A percentile compares a stretch with the other conserved stretches of the same genome.
Evolutionary conservation across 441 rosid species (phyloP).

Genomic region (Adansonia madagascariensis): DNA sequence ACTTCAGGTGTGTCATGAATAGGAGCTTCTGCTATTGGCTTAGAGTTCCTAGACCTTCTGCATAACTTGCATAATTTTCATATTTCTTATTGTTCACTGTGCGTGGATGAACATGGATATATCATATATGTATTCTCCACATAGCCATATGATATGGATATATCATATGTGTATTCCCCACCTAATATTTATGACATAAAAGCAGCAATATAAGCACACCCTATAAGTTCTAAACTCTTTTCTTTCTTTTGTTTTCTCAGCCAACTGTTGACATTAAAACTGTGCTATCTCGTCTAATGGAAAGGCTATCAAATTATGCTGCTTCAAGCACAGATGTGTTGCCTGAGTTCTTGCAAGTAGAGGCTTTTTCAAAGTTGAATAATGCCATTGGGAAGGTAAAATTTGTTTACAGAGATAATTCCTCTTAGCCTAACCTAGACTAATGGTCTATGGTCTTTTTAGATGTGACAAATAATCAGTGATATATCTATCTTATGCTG

Average conservation of each 20-base stretch:
- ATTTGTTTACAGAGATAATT: constrained; percentile 10
- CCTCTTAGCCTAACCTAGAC: constrained; percentile 8
- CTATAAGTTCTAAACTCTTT: constrained; percentile 5
- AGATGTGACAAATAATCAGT: background rate
- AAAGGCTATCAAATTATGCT: constrained; percentile 95
- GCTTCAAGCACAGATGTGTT: constrained; percentile 83
- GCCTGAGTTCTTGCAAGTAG: constrained; percentile 97
- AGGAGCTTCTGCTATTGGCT: constrained; percentile 3
- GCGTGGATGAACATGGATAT: background rate
- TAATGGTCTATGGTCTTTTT: background rate
- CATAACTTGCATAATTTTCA: constrained; percentile 7
- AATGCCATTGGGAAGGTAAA: constrained; percentile 94
- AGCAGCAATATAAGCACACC: background rate
- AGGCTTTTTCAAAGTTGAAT: constrained; percentile 95
- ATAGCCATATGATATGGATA: no score
- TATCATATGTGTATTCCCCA: background rate
- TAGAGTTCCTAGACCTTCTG: background rate
- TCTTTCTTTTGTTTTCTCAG: constrained; percentile 50
- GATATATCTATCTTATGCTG: constrained; percentile 34
- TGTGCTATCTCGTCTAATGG: constrained; percentile 93
- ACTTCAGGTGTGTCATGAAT: constrained; percentile 71
- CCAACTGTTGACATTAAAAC: constrained; percentile 96
- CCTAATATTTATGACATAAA: constrained; percentile 1
- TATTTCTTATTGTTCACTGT: constrained; percentile 19
- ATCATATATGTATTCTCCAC: no score